Conservation (phyloP, 1,139 yeast genomes). For the Candida smagusa region DNA sequence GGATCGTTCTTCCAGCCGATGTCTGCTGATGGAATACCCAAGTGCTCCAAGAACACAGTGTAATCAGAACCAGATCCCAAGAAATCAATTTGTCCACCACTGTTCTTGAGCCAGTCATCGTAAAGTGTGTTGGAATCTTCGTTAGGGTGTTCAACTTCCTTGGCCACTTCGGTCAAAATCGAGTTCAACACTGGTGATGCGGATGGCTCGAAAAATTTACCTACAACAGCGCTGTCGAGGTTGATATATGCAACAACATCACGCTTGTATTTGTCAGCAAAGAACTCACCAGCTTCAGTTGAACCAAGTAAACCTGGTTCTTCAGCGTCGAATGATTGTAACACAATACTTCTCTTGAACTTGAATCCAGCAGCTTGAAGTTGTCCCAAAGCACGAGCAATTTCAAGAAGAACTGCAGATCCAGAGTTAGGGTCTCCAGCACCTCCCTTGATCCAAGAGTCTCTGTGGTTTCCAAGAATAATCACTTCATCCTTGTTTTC, state of each 20-base stretch:
- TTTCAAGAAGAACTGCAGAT: constrained; percentile 39
- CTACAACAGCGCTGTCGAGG: constrained; percentile 39
- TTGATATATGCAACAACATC: constrained; percentile 45
- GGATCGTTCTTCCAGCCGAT: constrained; percentile 29
- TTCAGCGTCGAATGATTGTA: constrained; percentile 47
- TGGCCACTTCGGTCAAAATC: constrained; percentile 31
- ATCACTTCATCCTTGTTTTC: constrained; percentile 38
- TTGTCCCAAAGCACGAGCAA: constrained; percentile 45
- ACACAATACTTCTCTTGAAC: constrained; percentile 39
- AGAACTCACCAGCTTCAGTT: constrained; percentile 46
- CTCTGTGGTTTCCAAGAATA: constrained; percentile 47
- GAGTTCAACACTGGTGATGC: constrained; percentile 41
- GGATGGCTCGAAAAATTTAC: constrained; percentile 28
- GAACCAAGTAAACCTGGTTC: constrained; percentile 48
- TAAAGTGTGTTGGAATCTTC: constrained; percentile 43
- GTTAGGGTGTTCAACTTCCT: constrained; percentile 46
- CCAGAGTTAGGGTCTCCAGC: constrained; percentile 51
- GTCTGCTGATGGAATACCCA: constrained; percentile 45
- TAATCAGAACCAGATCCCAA: constrained; percentile 49
- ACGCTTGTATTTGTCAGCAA: constrained; percentile 30
- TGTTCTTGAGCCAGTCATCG: constrained; percentile 51
- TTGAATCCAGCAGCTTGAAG: constrained; percentile 42
- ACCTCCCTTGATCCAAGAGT: constrained; percentile 55
- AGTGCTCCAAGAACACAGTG: constrained; percentile 46
- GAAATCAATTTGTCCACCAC: constrained; percentile 31